Evolutionary conservation across 768 basidiomycete species (phyloP).

Genomic region (Lyophyllum shimeji): DNA sequence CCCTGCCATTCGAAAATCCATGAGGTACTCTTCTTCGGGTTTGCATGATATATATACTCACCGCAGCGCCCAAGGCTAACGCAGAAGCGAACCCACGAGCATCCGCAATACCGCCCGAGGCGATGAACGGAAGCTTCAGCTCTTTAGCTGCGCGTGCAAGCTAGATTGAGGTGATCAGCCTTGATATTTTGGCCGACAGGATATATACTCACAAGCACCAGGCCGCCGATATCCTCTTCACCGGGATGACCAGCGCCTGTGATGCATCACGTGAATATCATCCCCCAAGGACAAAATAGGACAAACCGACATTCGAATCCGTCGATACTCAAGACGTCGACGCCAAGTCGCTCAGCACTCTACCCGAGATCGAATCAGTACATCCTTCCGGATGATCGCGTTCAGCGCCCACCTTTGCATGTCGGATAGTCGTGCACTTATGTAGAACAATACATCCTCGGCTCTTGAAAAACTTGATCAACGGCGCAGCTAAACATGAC

Average conservation of each 20-base stretch:
- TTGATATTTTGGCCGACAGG: not conserved
- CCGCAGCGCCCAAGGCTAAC: conserved; percentile 77
- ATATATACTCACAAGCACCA: conserved; percentile 62
- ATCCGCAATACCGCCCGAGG: conserved; percentile 90
- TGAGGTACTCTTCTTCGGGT: not conserved
- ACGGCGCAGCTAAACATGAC: conserved; percentile 58
- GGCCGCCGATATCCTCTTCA: conserved; percentile 88
- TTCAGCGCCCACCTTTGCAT: conserved; percentile 62
- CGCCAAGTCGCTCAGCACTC: conserved; percentile 71
- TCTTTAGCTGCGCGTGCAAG: conserved; percentile 86
- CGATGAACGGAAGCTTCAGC: conserved; percentile 81
- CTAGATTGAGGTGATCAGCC: conserved; percentile 37
- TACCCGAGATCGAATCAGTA: conserved; percentile 8
- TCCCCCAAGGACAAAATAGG: not conserved
- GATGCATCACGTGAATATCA: conserved; percentile 8
- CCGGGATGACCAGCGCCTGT: conserved; percentile 92
- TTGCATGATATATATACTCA: conserved; percentile 35
- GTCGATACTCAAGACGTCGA: conserved; percentile 88
- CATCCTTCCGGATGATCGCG: not conserved
- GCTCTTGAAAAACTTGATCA: conserved; percentile 83
- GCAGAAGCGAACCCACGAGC: conserved; percentile 81
- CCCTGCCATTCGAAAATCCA: conserved; percentile 47
- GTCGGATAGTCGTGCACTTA: conserved; percentile 86
- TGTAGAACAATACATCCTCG: conserved; percentile 80
- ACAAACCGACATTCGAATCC: conserved; percentile 76